Conservation (phyloP, 139 green algal species). For the Mychonastes homosphaera region DNA sequence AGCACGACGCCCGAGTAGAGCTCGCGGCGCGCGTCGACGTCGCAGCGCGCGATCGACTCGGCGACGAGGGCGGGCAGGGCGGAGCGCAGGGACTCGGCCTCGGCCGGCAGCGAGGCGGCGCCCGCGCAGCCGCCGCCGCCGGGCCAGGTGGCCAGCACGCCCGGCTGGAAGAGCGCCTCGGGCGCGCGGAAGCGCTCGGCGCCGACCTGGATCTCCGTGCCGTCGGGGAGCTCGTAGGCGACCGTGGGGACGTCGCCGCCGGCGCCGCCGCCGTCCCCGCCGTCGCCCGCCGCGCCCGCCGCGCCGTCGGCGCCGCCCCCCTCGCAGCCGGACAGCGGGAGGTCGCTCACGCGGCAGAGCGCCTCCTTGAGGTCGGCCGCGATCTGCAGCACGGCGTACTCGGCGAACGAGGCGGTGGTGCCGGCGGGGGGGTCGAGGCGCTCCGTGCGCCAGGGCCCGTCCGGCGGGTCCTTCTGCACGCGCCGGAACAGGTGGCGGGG, state of each 20-base stretch:
- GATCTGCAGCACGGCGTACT: slow-evolving; percentile 28
- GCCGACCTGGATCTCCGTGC: slow-evolving; percentile 70
- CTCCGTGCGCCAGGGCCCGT: no score
- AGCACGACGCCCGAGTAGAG: slow-evolving; percentile 45
- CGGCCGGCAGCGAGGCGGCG: slow-evolving; percentile 7
- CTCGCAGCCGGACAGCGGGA: slow-evolving; percentile 64
- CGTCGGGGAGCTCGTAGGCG: slow-evolving; percentile 73
- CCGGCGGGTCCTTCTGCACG: no score
- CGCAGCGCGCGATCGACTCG: slow-evolving; percentile 27
- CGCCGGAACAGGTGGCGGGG: no score
- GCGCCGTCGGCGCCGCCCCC: no score
- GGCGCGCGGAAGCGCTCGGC: slow-evolving; percentile 69
- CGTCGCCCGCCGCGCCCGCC: no score
- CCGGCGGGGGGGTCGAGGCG: no score
- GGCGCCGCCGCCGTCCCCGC: no score
- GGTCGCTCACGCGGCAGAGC: slow-evolving; percentile 65
- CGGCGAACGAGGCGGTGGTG: no score
- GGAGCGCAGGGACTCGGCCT: slow-evolving; percentile 7
- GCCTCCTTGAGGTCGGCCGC: slow-evolving; percentile 72
- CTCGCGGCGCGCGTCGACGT: slow-evolving; percentile 81
- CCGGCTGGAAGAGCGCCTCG: slow-evolving; percentile 74
- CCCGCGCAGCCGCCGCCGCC: no score
- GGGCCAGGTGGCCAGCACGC: no score
- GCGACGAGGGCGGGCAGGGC: slow-evolving; percentile 1
- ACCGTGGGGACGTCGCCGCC: slow-evolving; percentile 69